Evolutionary conservation across 148 eudicot genomes (phyloP), one percentile per base, ranked within the genome.

Genomic region (Diospyros lotus): DNA sequence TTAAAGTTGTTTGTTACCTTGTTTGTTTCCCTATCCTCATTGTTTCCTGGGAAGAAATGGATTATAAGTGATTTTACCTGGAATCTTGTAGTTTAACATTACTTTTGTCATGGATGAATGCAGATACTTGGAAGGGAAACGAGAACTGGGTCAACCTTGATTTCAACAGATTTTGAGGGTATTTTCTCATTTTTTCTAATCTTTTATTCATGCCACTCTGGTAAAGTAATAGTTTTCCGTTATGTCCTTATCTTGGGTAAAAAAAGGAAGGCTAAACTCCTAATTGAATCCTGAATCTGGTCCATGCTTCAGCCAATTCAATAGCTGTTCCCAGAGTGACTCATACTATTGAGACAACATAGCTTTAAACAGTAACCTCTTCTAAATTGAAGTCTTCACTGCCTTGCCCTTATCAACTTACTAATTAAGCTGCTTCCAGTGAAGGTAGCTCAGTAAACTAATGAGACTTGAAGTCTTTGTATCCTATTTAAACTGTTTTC

Each of bases 81-180:
- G 5, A 38, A 38, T 58, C 9, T 18, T 48, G 43, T 10, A 62
- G 76, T 62, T 85, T 58, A 86, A 66, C 79, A 67, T 46, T 50
- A 38, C 55, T 74, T 74, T 75, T 81, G 59, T 70, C 17, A 73
- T 84, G 74, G 65, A 53, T 74, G 84, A 87, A 78, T 78, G 84
- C 87, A 89, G 93, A 81, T 84, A 61, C 74, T 77, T 65, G 91
- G 86, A 84, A 87, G 76, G 82, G 75, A 74, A 61, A 51, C 78
- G 76, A 50, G 52, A 67, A 45, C 50, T 53, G 78, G 64, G 65
- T 55, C 80, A 61, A 68, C 81, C 68, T 41, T 82, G 61, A 73
- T 75, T 72, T 71, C 89, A 79, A 60, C 74, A 56, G 75, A 78
- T 65, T 51, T n/a, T 53, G 73, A 73, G 74, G 88, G 94, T 90